Evolutionary conservation across 495 filamentous ascomycete species (phyloP).

Genomic region (Lineolata rhizophorae): DNA sequence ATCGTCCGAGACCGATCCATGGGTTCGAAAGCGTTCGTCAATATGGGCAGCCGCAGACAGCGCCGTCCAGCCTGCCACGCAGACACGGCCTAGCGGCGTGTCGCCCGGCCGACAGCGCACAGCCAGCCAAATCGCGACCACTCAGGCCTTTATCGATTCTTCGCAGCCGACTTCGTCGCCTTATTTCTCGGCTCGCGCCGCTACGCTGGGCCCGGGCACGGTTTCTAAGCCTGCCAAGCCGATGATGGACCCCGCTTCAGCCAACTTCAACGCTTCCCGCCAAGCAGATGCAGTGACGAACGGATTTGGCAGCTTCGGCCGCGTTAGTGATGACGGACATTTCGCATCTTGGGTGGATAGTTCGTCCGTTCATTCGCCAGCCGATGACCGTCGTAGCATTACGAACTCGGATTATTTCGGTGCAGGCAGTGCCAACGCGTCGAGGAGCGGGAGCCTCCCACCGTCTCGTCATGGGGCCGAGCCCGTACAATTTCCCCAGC

Average conservation of each 20-base stretch:
- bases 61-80: no score
- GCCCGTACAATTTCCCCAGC: conserved; percentile 8
- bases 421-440: conserved; percentile 14
- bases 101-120: conserved; percentile 28
- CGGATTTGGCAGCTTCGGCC: no score
- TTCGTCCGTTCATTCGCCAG: conserved; percentile 12
- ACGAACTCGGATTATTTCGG: conserved; percentile 12
- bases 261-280: no score
- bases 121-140: conserved; percentile 17
- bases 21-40: no score
- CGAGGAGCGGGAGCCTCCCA: conserved; percentile 20
- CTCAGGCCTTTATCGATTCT: conserved; percentile 8
- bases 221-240: no score
- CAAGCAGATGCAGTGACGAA: no score
- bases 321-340: no score
- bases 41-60: no score
- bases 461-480: conserved; percentile 19
- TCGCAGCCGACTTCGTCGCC: no score
- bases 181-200: no score
- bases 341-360: conserved; percentile 11
- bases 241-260: no score
- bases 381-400: conserved; percentile 13
- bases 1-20: conserved; percentile 40
- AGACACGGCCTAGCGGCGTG: conserved; percentile 24
- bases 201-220: no score